A percentile compares a stretch with the other conserved stretches of the same genome.
These are phyloP conservation scores for Dendryphion nanum DNA, from an alignment of 2,329 filamentous ascomycete genomes.

Conservation along the genomic window DNA sequence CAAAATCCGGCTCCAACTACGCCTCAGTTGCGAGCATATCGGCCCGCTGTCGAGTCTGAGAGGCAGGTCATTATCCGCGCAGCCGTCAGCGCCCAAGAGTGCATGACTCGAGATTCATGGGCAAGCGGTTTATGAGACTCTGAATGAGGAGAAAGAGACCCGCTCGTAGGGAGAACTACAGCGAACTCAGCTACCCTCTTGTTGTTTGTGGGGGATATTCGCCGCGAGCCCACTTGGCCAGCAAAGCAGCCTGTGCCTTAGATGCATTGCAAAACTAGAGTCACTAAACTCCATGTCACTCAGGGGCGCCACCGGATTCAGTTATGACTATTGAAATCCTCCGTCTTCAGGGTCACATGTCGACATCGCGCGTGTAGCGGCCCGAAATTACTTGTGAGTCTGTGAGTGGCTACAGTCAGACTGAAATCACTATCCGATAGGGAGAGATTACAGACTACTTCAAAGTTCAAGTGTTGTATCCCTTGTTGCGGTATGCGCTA, in stretches of 20 bases:
- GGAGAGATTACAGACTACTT: no score
- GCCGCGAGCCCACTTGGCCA: not conserved
- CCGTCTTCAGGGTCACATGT: not conserved
- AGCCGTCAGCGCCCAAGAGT: not conserved
- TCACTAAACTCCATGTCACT: no score
- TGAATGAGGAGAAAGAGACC: not conserved
- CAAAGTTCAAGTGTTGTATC: no score
- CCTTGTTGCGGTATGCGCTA: no score
- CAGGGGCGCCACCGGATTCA: no score
- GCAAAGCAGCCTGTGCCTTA: not conserved
- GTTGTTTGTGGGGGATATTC: not conserved
- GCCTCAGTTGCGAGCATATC: no score
- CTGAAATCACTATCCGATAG: not conserved
- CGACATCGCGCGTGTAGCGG: not conserved
- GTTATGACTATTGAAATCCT: no score
- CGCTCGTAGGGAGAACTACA: not conserved
- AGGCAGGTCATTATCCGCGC: not conserved
- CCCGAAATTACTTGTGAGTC: not conserved
- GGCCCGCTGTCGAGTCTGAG: no score
- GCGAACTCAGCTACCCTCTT: not conserved
- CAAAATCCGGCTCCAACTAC: no score
- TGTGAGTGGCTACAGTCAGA: not conserved
- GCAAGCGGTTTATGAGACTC: not conserved
- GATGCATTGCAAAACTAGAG: no score
- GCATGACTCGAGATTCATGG: conserved; percentile 1